These are phyloP conservation scores for Lolium multiflorum DNA, from an alignment of 176 grass and related monocot species.

Conservation along the genomic window DNA sequence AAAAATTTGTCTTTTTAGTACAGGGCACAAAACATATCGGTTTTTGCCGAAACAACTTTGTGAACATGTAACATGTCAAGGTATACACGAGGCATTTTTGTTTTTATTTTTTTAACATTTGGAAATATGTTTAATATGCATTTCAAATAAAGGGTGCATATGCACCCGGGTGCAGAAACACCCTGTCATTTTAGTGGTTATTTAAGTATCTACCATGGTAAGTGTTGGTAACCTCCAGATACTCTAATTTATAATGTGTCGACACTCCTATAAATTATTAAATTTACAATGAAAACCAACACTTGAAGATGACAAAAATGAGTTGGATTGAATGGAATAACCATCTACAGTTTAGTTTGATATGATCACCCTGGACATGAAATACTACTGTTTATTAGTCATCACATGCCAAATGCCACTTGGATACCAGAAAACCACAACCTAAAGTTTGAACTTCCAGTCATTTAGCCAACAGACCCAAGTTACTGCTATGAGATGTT, in stretches of 20 bases:
- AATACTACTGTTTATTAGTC: conserved; percentile 5
- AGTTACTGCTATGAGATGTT: conserved; percentile 4
- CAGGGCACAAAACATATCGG: too few species aligned
- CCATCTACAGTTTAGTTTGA: conserved; percentile 18
- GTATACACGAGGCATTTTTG: too few species aligned
- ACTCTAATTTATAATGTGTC: not conserved
- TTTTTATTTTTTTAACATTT: too few species aligned
- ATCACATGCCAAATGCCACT: conserved; percentile 18
- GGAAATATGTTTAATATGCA: too few species aligned
- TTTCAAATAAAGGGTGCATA: too few species aligned
- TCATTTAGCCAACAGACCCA: conserved; percentile 29
- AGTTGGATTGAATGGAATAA: conserved; percentile 7
- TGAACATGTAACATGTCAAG: too few species aligned
- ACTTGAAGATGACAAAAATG: conserved; percentile 3
- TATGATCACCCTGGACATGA: conserved; percentile 10
- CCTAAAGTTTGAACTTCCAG: conserved; percentile 5
- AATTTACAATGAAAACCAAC: not conserved
- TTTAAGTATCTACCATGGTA: conserved; percentile 12
- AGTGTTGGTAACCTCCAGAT: not conserved
- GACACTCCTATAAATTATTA: too few species aligned
- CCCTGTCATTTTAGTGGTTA: not conserved
- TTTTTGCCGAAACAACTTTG: too few species aligned
- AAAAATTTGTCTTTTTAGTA: too few species aligned
- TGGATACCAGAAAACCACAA: not conserved
- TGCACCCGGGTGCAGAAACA: too few species aligned